Evolutionary conservation across 805 yeast species (phyloP), one percentile per base, ranked within the genome.

Genomic region (Zygosaccharomyces bisporus): DNA sequence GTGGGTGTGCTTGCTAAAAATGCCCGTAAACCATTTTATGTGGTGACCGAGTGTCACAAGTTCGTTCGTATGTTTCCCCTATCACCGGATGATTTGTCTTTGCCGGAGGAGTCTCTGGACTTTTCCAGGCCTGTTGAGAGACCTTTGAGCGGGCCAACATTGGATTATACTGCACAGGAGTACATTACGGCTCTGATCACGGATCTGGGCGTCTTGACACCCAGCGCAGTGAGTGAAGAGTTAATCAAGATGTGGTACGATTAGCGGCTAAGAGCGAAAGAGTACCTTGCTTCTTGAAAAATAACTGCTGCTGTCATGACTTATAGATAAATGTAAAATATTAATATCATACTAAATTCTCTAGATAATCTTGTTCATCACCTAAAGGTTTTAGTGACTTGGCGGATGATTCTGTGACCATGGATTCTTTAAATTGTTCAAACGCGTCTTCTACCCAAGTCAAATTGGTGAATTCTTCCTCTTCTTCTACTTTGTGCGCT

Each of bases 161-260:
- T 89, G 39, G 99, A 93, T 66, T 95, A 89, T 68, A 93, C 99
- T 0, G 95, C 97, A 9, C 96, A 93, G 66, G 91, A 90, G 55
- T 88, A 83, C 59, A 86, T 93, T 43, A 93, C 99, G 2, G 98
- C 98, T 3, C 75, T 93, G 53, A 88, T 93, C 47, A 91, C 99
- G 3, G 99, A 93, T 64, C 72, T 93, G 51, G 99, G 99, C 13
- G 97, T 93, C 1, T 74, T 93, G 54, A 93, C 99, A 5, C 96
- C 99, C 9, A 84, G 95, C 48, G 98, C 98, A 0, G 99, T 93
- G 16, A 84, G 95, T n/a, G 99, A 93, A 64, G 99, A 93, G 68
- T 76, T 93, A 66, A 93, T 93, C 63, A 93, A 93, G 68, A 88
- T 93, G 80, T 93, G 97, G 97, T 90, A 89, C 59, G 97, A 90